phyloP scores from a whole-genome alignment of 2,329 filamentous ascomycete genomes.

The Neobulgaria alba region DNA sequence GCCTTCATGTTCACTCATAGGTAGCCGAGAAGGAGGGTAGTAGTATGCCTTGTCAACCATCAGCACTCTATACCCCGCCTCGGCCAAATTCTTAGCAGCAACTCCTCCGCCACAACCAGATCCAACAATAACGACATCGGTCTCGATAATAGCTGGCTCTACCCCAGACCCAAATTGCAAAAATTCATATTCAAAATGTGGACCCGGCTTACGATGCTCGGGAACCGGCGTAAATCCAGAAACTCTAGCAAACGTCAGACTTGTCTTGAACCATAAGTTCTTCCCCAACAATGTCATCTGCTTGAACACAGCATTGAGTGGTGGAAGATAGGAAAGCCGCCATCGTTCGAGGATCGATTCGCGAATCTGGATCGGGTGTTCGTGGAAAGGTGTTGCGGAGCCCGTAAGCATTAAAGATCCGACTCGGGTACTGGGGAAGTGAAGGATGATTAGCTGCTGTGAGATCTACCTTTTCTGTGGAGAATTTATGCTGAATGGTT shows the following conservation, averaged over 20 bases:
- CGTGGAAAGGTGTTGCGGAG: conserved; percentile 51
- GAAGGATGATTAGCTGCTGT: neutral
- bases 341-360: conserved; percentile 55
- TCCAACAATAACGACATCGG: conserved; percentile 78
- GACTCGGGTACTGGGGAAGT: conserved; percentile 45
- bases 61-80: conserved; percentile 65
- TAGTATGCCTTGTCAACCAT: conserved; percentile 80
- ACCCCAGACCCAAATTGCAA: conserved; percentile 20
- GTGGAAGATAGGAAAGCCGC: conserved; percentile 46
- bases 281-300: conserved; percentile 46
- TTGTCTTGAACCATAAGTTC: conserved; percentile 36
- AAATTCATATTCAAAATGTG: conserved; percentile 29
- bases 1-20: conserved; percentile 59
- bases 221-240: conserved; percentile 51
- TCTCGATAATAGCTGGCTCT: conserved; percentile 52
- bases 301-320: conserved; percentile 47
- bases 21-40: conserved; percentile 62
- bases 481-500: too few relatives aligned
- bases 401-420: conserved; percentile 61
- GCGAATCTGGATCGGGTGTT: conserved; percentile 51
- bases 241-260: conserved; percentile 42
- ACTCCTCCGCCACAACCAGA: conserved; percentile 83
- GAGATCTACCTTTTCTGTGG: too few relatives aligned
- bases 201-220: conserved; percentile 30
- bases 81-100: conserved; percentile 69